Base-by-base conservation (phyloP, 805 yeast genomes). In the Candida ficus region DNA sequence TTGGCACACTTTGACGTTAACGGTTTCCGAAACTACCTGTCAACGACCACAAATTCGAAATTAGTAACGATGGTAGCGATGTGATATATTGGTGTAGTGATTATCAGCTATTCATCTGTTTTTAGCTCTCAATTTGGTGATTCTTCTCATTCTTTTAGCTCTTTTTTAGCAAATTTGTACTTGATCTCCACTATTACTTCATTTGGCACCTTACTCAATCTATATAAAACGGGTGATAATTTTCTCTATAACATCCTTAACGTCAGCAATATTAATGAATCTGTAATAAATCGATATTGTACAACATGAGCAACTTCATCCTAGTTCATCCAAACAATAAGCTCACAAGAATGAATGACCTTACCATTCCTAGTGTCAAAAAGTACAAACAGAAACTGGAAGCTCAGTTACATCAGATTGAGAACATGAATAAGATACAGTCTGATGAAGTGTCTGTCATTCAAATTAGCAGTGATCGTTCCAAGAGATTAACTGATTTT, bases 261-360 rank as follows among this genome's bases (percentile, higher is more conserved):
- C 6, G 23, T 21, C 6, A 21, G 23, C 9, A 21, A 7, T 21
- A 21, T 21, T 21, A 21, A 21, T 21, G 23, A 21, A 21, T 21
- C 23, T 21, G 23, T 21, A 21, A 9, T 9, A 7, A 9, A 21
- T 21, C 23, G 23, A n/a, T n/a, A n/a, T n/a, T 26, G 13, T 25
- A 18, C 38, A 28, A 1, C 6, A 38, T 39, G 39, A 38, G 29
- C 20, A 38, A 26, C 36, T 42, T 34, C 21, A 42, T 33, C 16
- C 18, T 55, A 35, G 48, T 55, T 8, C 56, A 52, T 26, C 59
- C 59, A 13, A 50, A 50, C 31, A 51, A 55, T 39, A 44, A 27
- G 14, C 46, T 55, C 19, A 52, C 58, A 1, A 39, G 42, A 33
- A 44, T 55, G 27, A 50, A 50, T 19, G 39, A 43, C 20, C 44